Base-by-base conservation (phyloP, 345 rosid genomes). In the Gynandropsis gynandra region DNA sequence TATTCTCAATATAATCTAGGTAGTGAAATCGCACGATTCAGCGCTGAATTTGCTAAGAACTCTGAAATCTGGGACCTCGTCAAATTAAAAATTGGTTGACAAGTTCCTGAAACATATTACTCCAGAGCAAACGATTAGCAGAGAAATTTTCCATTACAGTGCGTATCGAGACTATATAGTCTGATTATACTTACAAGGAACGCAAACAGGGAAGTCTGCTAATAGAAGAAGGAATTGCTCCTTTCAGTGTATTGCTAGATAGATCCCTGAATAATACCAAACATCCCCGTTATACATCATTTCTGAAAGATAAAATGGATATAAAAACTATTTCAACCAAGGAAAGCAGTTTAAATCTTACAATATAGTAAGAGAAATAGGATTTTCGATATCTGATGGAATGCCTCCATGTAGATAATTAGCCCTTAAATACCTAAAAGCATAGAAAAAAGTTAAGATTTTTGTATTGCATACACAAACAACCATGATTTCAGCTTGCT, bases 31-130 rank as follows among this genome's bases (percentile, higher is more conserved):
- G 84, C 64, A 90, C 96, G 96, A 81, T 46, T 69, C 75, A 43
- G 60, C 71, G 16, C 87, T 82, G 20, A n/a, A n/a, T n/a, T n/a
- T n/a, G n/a, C n/a, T n/a, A n/a, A n/a, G n/a, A n/a, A n/a, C n/a
- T n/a, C n/a, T 96, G 43, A 79, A 67, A 56, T 84, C 92, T 10
- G 98, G 98, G 17, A 90, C 84, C 70, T 84, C 96, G 31, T 95
- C 98, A 10, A 89, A 84, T 76, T 87, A 84, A 59, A 82, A 89
- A 75, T 89, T 89, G 53, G 93, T 68, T 0, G 97, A 89, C 59
- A 89, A 69, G 40, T 89, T 89, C 74, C 98, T 90, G 65, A n/a
- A n/a, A n/a, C 52, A 56, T 58, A 4, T 50, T 58, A 10, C 69
- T 8, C 8, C n/a, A n/a, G n/a, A n/a, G n/a, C n/a, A n/a, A n/a